These are phyloP conservation scores for Trichoderma lentiforme DNA, from an alignment of 2,329 filamentous ascomycete genomes.

Conservation along the genomic window DNA sequence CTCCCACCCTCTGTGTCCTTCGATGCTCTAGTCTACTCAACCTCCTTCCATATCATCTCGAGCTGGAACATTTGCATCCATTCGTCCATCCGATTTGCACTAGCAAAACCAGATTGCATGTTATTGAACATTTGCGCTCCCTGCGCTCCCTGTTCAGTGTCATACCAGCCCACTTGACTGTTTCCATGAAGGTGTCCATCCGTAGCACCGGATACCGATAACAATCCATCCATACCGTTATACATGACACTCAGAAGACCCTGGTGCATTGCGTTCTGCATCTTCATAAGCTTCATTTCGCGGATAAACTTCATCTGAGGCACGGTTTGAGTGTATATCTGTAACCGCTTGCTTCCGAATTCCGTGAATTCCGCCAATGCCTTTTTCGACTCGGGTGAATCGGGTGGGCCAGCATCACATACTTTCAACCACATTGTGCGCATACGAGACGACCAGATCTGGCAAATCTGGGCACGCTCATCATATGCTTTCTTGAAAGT, in stretches of 20 bases:
- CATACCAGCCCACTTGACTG: conserved; percentile 35
- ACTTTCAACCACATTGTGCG: conserved; percentile 33
- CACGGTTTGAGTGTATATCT: conserved; percentile 30
- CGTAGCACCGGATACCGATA: conserved; percentile 26
- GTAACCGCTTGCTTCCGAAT: conserved; percentile 27
- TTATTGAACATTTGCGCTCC: conserved; percentile 33
- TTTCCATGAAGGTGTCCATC: conserved; percentile 35
- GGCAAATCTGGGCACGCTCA: conserved; percentile 31
- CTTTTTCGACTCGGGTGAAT: conserved; percentile 25
- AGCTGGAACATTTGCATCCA: conserved; percentile 30
- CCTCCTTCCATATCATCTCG: conserved; percentile 30
- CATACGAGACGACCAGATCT: conserved; percentile 39
- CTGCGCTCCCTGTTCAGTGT: conserved; percentile 34
- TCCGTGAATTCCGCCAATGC: conserved; percentile 28
- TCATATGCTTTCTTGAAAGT: conserved; percentile 27
- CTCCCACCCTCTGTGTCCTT: background rate
- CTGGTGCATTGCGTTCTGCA: conserved; percentile 34
- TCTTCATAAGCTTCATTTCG: conserved; percentile 29
- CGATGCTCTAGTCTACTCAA: conserved; percentile 26
- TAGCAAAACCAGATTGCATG: conserved; percentile 31
- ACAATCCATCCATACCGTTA: conserved; percentile 30
- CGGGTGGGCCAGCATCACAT: conserved; percentile 28
- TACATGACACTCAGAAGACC: conserved; percentile 35
- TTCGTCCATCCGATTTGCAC: conserved; percentile 27
- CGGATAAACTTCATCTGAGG: conserved; percentile 30